Evolutionary conservation across 2,329 filamentous ascomycete species (phyloP).

Genomic region (Botrytis hyacinthi): DNA sequence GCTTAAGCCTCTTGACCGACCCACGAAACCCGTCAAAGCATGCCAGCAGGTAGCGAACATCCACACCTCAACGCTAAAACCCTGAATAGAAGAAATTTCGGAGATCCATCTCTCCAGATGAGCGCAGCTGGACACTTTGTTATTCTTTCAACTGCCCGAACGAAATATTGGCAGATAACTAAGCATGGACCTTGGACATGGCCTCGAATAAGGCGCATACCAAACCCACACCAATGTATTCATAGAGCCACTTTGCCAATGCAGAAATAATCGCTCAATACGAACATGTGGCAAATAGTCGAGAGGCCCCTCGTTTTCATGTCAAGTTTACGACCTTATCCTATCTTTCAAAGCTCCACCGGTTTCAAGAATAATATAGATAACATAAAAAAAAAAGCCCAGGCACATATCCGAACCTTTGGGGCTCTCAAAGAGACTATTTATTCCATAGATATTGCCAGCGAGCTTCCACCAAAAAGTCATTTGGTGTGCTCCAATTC

Average conservation of each 20-base stretch:
- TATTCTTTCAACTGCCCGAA: constrained; percentile 29
- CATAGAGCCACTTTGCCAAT: constrained; percentile 74
- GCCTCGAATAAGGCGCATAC: too few relatives aligned
- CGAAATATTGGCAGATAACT: constrained; percentile 71
- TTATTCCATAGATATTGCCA: neutral
- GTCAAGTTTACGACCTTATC: constrained; percentile 64
- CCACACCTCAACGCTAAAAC: neutral
- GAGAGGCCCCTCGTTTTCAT: constrained; percentile 88
- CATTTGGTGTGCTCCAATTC: neutral
- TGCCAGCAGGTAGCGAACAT: neutral
- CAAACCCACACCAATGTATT: constrained; percentile 18
- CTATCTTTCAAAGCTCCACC: neutral
- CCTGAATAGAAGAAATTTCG: neutral
- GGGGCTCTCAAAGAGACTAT: neutral
- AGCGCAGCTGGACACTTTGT: neutral
- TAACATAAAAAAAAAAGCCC: neutral
- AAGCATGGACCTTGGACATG: too few relatives aligned
- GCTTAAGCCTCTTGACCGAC: neutral
- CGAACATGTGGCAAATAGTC: constrained; percentile 84
- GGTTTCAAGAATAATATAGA: neutral
- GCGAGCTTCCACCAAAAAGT: neutral
- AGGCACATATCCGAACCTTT: neutral
- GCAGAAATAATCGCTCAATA: constrained; percentile 71
- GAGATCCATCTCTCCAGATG: neutral
- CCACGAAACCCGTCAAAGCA: neutral